phyloP scores from a whole-genome alignment of 108 stramenopile genomes.

The Stephanodiscus minutulus region DNA sequence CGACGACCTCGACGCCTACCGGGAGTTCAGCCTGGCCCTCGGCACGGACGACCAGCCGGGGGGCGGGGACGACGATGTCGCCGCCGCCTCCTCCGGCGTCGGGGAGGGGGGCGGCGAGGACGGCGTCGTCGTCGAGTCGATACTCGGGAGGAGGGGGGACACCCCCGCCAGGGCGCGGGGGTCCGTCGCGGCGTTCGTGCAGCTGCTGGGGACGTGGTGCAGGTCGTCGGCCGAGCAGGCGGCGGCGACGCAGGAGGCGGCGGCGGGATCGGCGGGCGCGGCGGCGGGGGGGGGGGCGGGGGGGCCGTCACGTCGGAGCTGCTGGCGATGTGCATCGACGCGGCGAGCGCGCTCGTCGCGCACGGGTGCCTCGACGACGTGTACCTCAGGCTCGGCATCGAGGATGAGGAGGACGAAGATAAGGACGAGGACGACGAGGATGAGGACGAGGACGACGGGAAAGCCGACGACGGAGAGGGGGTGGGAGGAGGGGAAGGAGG shows the following conservation, averaged over 20 bases:
- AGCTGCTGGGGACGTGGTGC: conserved; percentile 64
- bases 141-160: conserved; percentile 60
- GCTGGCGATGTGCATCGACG: conserved; percentile 57
- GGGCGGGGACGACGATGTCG: conserved; percentile 26
- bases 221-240: conserved; percentile 54
- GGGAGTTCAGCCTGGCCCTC: conserved; percentile 47
- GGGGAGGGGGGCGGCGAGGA: conserved; percentile 4
- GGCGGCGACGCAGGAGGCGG: conserved; percentile 12
- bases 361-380: conserved; percentile 84
- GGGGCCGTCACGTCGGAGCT: conserved; percentile 35
- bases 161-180: conserved; percentile 54
- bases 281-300: background rate
- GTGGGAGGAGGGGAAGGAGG: background rate
- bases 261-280: background rate
- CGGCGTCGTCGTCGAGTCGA: conserved; percentile 45
- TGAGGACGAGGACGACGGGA: background rate
- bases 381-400: conserved; percentile 40
- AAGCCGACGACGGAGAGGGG: background rate
- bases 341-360: conserved; percentile 67
- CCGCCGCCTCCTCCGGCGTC: background rate
- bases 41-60: conserved; percentile 20
- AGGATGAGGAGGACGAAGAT: background rate
- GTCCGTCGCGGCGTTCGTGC: conserved; percentile 63
- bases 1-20: conserved; percentile 55
- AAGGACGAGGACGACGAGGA: background rate